Percentiles rank a stretch among this genome's conserved stretches.
Conservation (phyloP, 208 protist species). For the Acanthamoeba healyi region DNA sequence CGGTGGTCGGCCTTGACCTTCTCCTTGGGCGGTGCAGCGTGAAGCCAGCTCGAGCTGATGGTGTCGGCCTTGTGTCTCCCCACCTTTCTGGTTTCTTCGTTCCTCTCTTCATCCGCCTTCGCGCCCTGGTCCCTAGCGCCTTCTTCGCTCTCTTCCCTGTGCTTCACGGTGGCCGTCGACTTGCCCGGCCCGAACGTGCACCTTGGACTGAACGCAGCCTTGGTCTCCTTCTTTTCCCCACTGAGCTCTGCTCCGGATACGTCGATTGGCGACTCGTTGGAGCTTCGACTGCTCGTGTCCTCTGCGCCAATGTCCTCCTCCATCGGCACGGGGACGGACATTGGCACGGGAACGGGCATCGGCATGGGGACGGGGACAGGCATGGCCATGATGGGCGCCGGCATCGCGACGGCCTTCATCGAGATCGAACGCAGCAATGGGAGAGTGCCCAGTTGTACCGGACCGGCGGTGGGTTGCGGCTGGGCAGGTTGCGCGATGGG, state of each 20-base stretch:
- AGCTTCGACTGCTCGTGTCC: background rate
- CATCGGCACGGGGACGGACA: background rate
- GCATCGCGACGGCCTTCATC: background rate
- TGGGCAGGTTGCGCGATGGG: background rate
- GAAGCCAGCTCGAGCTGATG: background rate
- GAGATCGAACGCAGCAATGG: background rate
- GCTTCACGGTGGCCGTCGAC: background rate
- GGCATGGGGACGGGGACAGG: background rate
- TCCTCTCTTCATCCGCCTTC: background rate
- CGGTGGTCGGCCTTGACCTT: background rate
- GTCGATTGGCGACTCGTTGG: too few relatives aligned
- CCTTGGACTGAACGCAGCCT: background rate
- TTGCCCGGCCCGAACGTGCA: background rate
- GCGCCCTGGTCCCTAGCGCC: background rate
- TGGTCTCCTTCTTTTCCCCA: background rate
- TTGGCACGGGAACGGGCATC: background rate
- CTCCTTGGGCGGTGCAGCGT: background rate
- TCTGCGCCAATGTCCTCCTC: background rate
- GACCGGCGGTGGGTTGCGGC: background rate
- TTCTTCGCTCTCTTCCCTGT: background rate
- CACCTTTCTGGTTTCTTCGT: background rate
- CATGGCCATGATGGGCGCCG: background rate
- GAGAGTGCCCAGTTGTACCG: background rate
- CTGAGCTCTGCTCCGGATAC: background rate
- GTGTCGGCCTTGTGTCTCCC: background rate